These are phyloP conservation scores for Coemansia sp. DNA, from an alignment of 192 early-diverging fungal genomes.

Conservation along the genomic window DNA sequence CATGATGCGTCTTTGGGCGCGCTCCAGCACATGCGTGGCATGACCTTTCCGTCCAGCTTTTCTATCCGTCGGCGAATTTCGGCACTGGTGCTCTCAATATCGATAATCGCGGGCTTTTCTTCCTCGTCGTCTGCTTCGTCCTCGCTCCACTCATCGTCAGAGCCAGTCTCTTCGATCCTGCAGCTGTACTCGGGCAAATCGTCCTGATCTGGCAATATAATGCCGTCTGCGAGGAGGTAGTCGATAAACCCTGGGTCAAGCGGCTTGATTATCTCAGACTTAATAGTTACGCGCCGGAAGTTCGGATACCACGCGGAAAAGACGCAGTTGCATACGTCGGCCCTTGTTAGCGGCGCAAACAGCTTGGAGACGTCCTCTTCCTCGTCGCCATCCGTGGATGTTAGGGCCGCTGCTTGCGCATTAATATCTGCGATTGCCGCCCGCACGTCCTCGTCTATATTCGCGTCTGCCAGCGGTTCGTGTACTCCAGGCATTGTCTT, in stretches of 20 bases:
- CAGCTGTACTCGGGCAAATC: slow-evolving; percentile 23
- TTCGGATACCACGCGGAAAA: slow-evolving; percentile 81
- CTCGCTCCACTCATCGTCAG: slow-evolving; percentile 39
- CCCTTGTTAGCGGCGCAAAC: slow-evolving; percentile 62
- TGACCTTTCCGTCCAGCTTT: slow-evolving; percentile 77
- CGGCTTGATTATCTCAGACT: slow-evolving; percentile 69
- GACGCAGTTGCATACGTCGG: slow-evolving; percentile 71
- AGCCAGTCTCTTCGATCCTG: slow-evolving; percentile 28
- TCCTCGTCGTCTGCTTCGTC: slow-evolving; percentile 46
- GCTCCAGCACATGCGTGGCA: slow-evolving; percentile 97
- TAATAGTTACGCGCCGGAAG: slow-evolving; percentile 70
- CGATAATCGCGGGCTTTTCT: slow-evolving; percentile 6
- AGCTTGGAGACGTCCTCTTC: slow-evolving; percentile 12
- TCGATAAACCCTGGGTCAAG: slow-evolving; percentile 78
- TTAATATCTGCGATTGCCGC: slow-evolving; percentile 3
- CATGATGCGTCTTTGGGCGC: slow-evolving; percentile 94
- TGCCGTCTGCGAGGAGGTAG: slow-evolving; percentile 85
- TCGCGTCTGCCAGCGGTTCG: neutral
- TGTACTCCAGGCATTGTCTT: neutral
- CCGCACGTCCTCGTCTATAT: neutral
- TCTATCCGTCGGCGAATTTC: slow-evolving; percentile 69
- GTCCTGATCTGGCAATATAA: slow-evolving; percentile 78
- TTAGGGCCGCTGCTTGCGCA: neutral
- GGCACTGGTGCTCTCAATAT: slow-evolving; percentile 17
- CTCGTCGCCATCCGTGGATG: neutral